Base-by-base conservation (phyloP, 2,329 filamentous ascomycete genomes). In the Rhynchosporium agropyri region DNA sequence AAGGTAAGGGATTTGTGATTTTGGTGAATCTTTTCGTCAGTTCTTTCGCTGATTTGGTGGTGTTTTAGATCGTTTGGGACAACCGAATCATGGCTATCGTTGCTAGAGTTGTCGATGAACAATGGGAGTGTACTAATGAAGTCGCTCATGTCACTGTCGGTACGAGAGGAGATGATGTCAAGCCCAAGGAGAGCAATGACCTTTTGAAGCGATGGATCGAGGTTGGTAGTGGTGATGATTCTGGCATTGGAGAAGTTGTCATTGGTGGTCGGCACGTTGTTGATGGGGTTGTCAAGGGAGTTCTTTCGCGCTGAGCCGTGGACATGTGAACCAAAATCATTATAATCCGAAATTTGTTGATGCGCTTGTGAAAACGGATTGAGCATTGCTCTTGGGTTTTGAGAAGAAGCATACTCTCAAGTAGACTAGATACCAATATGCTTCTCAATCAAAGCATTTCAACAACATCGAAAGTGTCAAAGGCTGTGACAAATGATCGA, bases 101-200 rank as follows among this genome's bases (percentile, higher is more conserved):
- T 3, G 92, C 91, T 15, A 85, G 93, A 9, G 79, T 96, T 2
- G 77, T 84, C 5, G 84, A 86, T 62, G 77, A 83, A 13, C 77
- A 76, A 65, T 91, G 88, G 86, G 80, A 86, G 61, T 94, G 88
- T 65, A 83, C 85, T 49, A 99, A 99, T 73, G 77, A 81, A 13
- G 82, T 96, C 38, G 87, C 93, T 10, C 95, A 99, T 74, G 85
- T 99, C 64, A 99, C 95, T 0, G 82, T 98, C 7, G 95, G 95
- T 26, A 99, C 95, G 0, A 85, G 87, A 9, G 84, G 87, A 68
- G 77, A 81, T 53, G 76, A 81, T 7, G 85, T 98, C 71, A 98
- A 97, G 79, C 94, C 95, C 0, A 93, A 90, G 77, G 94, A 99
- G 80, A 96, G 93, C 78, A 99, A 99, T 73, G 88, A 91, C 63